Percentiles rank a stretch among this genome's conserved stretches.
Conservation (phyloP, 2,329 filamentous ascomycete genomes). For the Delphinella strobiligena region DNA sequence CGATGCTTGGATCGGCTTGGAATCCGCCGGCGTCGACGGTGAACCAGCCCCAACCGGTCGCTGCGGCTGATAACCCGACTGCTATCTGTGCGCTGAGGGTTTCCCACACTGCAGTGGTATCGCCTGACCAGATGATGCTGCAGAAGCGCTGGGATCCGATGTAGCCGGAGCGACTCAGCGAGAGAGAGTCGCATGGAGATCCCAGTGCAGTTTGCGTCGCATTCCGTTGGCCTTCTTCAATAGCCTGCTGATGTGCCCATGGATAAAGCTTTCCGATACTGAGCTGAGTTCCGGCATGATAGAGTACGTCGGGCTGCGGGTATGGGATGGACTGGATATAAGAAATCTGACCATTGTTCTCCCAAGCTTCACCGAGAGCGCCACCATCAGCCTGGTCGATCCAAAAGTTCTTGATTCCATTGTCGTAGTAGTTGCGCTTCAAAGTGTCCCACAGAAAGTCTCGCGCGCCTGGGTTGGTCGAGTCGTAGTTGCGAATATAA, state of each 20-base stretch:
- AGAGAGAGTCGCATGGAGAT: conserved; percentile 16
- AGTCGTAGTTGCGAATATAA: conserved; percentile 21
- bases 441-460: conserved; percentile 18
- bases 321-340: conserved; percentile 21
- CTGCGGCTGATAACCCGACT: conserved; percentile 16
- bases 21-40: conserved; percentile 21
- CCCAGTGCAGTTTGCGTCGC: conserved; percentile 15
- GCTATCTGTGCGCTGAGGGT: conserved; percentile 18
- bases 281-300: conserved; percentile 19
- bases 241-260: conserved; percentile 19
- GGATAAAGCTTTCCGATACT: conserved; percentile 20
- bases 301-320: conserved; percentile 17
- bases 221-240: conserved; percentile 20
- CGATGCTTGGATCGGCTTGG: conserved; percentile 21
- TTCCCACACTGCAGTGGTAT: conserved; percentile 19
- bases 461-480: conserved; percentile 19
- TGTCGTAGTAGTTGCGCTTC: conserved; percentile 20
- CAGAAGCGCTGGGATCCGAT: conserved; percentile 22
- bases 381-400: conserved; percentile 26
- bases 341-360: conserved; percentile 23
- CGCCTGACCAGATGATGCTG: conserved; percentile 21
- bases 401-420: conserved; percentile 23
- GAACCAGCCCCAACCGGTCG: conserved; percentile 20
- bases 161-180: conserved; percentile 18
- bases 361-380: conserved; percentile 24